These are phyloP conservation scores for Candida pseudofarinosa DNA, from an alignment of 805 yeast species.

Conservation along the genomic window DNA sequence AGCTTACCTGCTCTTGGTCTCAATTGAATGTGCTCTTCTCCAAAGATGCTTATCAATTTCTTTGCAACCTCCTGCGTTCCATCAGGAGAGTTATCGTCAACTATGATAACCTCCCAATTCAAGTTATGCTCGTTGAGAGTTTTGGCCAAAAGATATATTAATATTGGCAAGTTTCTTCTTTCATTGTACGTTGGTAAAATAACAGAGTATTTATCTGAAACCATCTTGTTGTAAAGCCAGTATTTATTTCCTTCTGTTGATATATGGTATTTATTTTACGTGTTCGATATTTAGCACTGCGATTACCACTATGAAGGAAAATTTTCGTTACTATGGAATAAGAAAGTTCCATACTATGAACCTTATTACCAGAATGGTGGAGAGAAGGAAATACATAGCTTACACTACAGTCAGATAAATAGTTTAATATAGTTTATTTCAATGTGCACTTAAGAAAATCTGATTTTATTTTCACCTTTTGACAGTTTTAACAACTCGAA, in stretches of 20 bases:
- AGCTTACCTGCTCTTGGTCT: conserved; percentile 73
- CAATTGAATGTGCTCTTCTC: conserved; percentile 56
- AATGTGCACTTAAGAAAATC: no score
- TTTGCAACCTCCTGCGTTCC: conserved; percentile 75
- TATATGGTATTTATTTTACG: neutral
- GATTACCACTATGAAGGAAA: neutral
- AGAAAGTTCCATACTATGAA: no score
- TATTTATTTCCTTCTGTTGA: neutral
- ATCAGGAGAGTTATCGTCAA: conserved; percentile 78
- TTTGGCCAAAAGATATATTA: conserved; percentile 64
- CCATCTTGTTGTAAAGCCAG: conserved; percentile 9
- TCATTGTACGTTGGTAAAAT: conserved; percentile 79
- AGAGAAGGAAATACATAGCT: no score
- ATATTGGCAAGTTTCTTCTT: conserved; percentile 58
- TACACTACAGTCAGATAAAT: no score
- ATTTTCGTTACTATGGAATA: neutral
- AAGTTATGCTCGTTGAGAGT: conserved; percentile 55
- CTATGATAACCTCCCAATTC: conserved; percentile 74
- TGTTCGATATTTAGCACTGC: neutral
- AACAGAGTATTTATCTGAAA: conserved; percentile 55
- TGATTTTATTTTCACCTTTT: no score
- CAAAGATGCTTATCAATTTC: conserved; percentile 54
- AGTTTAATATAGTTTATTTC: no score
- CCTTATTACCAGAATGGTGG: no score
- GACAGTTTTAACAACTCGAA: neutral